Percentiles rank a stretch among this genome's conserved stretches.
phyloP scores from a whole-genome alignment of 2,329 filamentous ascomycete species.

The Talaromyces sp. region DNA sequence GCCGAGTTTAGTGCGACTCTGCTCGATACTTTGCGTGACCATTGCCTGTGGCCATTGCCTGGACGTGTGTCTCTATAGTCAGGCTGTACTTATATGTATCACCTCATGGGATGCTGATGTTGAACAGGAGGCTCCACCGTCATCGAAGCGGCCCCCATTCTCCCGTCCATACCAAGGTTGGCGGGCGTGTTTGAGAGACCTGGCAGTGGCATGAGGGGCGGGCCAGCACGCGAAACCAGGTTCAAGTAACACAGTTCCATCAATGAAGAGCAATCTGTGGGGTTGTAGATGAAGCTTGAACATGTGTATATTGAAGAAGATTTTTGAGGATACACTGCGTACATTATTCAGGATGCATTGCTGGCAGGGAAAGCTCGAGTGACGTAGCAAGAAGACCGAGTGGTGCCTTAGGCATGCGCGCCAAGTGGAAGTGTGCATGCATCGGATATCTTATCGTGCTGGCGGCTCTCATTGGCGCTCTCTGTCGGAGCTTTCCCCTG shows the following conservation, averaged over 20 bases:
- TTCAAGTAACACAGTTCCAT: too few relatives aligned
- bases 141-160: conserved; percentile 1
- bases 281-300: neutral
- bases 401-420: neutral
- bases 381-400: neutral
- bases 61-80: neutral
- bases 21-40: neutral
- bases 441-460: neutral
- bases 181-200: neutral
- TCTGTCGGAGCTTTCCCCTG: neutral
- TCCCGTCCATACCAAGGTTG: neutral
- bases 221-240: neutral
- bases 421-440: too few relatives aligned
- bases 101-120: neutral
- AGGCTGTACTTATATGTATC: neutral
- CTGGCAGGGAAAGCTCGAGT: neutral
- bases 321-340: neutral
- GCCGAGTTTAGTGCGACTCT: neutral
- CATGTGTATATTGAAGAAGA: neutral
- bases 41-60: neutral
- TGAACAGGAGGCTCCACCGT: neutral
- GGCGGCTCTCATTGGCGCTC: neutral
- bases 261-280: neutral
- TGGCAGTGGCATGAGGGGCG: neutral
- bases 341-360: neutral